These are phyloP conservation scores for Paragyromitra xinjiangensis DNA, from an alignment of 495 filamentous ascomycete species.

Conservation along the genomic window DNA sequence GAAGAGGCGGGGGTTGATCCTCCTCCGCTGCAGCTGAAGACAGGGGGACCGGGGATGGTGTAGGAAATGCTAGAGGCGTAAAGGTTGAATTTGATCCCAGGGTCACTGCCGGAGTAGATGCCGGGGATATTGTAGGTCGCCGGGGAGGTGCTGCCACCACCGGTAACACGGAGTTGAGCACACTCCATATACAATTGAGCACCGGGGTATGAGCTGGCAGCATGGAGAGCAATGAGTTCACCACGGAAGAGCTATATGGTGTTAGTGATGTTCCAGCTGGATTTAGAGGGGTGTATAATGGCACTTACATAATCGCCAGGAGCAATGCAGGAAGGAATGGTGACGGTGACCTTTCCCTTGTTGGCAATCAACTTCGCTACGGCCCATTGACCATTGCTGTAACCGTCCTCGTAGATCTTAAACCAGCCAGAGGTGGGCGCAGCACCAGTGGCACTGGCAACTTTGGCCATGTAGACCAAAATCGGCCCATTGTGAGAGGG, in stretches of 20 bases:
- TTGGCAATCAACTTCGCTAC: slow-evolving; percentile 62
- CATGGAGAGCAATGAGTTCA: slow-evolving; percentile 67
- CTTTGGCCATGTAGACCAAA: slow-evolving; percentile 56
- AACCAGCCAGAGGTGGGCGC: slow-evolving; percentile 53
- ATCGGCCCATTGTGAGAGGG: slow-evolving; percentile 55
- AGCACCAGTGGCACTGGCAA: slow-evolving; percentile 44
- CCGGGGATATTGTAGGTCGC: slow-evolving; percentile 62
- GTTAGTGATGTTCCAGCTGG: slow-evolving; percentile 36
- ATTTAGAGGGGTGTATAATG: neutral
- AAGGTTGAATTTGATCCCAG: slow-evolving; percentile 67
- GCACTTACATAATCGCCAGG: slow-evolving; percentile 62
- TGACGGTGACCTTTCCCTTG: slow-evolving; percentile 61
- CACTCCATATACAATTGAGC: slow-evolving; percentile 61
- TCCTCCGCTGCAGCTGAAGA: slow-evolving; percentile 54
- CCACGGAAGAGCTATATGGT: slow-evolving; percentile 64
- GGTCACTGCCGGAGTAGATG: slow-evolving; percentile 62
- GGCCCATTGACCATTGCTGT: slow-evolving; percentile 59
- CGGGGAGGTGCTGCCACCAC: slow-evolving; percentile 58
- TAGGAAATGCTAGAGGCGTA: slow-evolving; percentile 59
- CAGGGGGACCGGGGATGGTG: slow-evolving; percentile 61
- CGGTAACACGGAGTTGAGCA: slow-evolving; percentile 62
- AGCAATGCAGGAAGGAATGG: slow-evolving; percentile 61
- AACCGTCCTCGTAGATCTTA: slow-evolving; percentile 57
- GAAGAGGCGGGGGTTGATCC: neutral
- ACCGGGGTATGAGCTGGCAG: slow-evolving; percentile 48